Base-by-base conservation (phyloP, 495 filamentous ascomycete species). In the Podospora comata region DNA sequence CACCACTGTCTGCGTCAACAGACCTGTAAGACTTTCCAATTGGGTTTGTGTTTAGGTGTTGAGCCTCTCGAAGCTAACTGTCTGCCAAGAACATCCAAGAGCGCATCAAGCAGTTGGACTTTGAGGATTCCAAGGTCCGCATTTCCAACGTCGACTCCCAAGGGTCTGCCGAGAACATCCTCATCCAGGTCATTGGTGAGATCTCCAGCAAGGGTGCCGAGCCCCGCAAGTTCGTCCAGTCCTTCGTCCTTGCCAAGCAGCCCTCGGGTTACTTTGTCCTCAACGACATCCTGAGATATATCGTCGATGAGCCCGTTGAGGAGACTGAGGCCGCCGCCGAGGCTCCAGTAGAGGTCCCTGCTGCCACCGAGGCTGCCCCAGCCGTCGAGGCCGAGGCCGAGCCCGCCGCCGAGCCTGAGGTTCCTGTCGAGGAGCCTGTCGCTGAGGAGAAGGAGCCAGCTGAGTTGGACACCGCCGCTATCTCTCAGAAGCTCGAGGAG, bases 141-240 rank as follows among this genome's bases (percentile, higher is more conserved):
- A 92, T 99, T 67, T 90, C 95, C 71, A 99, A 99, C 74, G 95
- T 99, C 72, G 95, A 99, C 79, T 93, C 93, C 27, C 95, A 99
- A 79, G 90, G 89, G 60, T 98, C 94, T 15, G 91, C 87, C 75
- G 87, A 92, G 30, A 93, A 92, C 77, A 98, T 99, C 73, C 87
- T 99, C 70, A 93, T 98, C 73, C 92, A 97, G 74, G 96, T 98
- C 68, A 97, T 99, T 74, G 95, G 95, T 70, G 94, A 98, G 80
- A 96, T 96, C 75, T 96, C 93, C 70, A 97, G 95, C 84, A 96
- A 95, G 78, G 88, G 86, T 20, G 87, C 88, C 67, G 91, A 93
- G 23, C 92, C 93, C 68, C 93, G 91, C 83, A 97, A 97, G 78
- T 99, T 98, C 73, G 88, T 92, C 15, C 95, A 99, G 84, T 97